Evolutionary conservation across 2,329 filamentous ascomycete species (phyloP).

Genomic region (Penicillium sp.): DNA sequence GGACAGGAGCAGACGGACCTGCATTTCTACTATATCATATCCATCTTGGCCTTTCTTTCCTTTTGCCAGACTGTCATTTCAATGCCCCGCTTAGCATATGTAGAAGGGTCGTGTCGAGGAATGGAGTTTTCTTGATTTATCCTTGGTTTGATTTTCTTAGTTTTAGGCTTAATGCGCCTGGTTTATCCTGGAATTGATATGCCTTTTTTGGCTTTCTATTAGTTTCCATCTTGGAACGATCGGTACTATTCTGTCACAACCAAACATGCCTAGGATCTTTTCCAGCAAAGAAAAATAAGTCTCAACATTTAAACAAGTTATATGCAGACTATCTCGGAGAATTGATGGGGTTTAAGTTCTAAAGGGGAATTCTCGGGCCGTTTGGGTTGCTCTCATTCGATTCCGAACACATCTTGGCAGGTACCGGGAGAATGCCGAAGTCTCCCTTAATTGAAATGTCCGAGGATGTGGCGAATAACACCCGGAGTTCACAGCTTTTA

Average conservation of each 20-base stretch:
- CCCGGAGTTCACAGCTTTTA: not conserved
- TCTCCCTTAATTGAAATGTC: not conserved
- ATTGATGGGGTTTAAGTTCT: constrained; percentile 2
- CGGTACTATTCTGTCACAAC: not conserved
- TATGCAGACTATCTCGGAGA: not conserved
- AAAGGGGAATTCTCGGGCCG: constrained; percentile 2
- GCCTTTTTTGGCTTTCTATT: not conserved
- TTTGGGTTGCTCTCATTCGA: constrained; percentile 3
- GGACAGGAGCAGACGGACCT: constrained; percentile 5
- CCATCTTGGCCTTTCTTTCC: not conserved
- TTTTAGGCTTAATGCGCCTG: not conserved
- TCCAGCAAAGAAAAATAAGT: no score
- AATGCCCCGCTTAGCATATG: constrained; percentile 7
- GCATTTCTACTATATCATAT: not conserved
- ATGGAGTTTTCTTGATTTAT: constrained; percentile 4
- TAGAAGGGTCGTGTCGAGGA: constrained; percentile 12
- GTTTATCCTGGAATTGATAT: not conserved
- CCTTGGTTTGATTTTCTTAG: not conserved
- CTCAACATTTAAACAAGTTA: not conserved
- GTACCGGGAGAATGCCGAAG: no score
- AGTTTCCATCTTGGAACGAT: not conserved
- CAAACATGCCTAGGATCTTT: not conserved
- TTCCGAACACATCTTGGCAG: not conserved
- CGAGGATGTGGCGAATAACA: constrained; percentile 19
- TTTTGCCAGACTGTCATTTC: not conserved